Evolutionary conservation across 2,329 filamentous ascomycete species (phyloP).

Genomic region (Verticillium isaacii): DNA sequence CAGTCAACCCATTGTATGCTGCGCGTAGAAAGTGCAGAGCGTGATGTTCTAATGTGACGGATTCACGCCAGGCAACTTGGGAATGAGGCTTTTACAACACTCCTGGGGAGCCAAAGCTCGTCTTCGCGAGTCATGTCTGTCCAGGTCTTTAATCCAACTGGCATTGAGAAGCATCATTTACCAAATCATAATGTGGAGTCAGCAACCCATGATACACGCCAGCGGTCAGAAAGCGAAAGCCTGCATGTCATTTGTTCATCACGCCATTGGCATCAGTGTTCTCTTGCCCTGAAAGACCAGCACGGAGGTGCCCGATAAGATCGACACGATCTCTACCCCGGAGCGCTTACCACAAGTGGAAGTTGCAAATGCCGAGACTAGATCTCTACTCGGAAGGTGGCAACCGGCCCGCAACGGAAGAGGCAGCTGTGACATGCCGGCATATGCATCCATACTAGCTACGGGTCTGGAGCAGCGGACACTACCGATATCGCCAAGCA

Average conservation of each 20-base stretch:
- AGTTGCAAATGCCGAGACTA: slow-evolving; percentile 1
- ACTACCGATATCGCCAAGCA: background rate
- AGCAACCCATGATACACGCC: background rate
- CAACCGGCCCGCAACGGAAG: background rate
- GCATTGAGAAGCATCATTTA: background rate
- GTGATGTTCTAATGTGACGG: background rate
- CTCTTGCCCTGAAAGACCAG: background rate
- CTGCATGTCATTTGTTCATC: background rate
- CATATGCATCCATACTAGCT: background rate
- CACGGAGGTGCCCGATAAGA: background rate
- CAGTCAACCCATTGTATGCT: background rate
- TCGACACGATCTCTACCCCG: background rate
- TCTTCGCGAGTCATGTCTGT: background rate
- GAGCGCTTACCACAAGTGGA: background rate
- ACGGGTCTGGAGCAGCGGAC: background rate
- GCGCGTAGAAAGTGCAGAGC: too few species aligned
- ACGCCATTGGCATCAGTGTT: background rate
- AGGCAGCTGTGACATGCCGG: background rate
- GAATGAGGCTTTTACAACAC: background rate
- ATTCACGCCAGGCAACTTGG: background rate
- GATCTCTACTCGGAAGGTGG: background rate
- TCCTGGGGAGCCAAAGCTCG: background rate
- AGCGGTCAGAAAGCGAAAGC: background rate
- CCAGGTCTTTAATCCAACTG: background rate
- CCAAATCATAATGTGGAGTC: background rate